Base-by-base conservation (phyloP, 805 yeast genomes). In the Kuraishia floccosa region DNA sequence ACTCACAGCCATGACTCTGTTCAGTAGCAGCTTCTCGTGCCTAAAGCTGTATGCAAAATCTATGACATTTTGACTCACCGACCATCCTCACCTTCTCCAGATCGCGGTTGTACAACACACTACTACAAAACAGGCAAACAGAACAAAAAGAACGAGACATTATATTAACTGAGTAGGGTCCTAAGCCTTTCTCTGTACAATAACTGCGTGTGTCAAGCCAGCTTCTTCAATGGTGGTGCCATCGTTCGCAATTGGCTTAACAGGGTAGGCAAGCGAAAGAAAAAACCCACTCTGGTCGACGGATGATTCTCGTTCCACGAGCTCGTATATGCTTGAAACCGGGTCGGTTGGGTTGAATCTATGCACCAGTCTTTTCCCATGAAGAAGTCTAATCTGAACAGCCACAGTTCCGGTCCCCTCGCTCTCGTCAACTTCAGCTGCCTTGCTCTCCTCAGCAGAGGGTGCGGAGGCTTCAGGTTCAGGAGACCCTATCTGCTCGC, bases 171-270 rank as follows among this genome's bases (percentile, higher is more conserved):
- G n/a, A n/a, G n/a, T n/a, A n/a, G n/a, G n/a, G n/a, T n/a, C n/a
- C n/a, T n/a, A n/a, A 27, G 47, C 63, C 91, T 93, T 82, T 58
- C 91, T 76, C 54, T 85, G 96, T 12, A 87, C 84, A 19, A 87
- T 76, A n/a, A 84, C 95, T 2, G 96, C 72, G 42, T 83, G 83
- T 30, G 69, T 67, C 39, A 85, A 61, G 21, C 84, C 84, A 4
- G 93, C 91, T 18, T 76, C 85, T 34, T 67, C 70, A 30, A 89
- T 72, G 2, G 80, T 68, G 24, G 63, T 48, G 8, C 57, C 59
- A 27, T 63, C 56, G 35, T 80, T 74, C 30, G 68, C 74, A 25
- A 89, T 69, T 17, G 78, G 73, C 49, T 72, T 70, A 18, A 81
- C 76, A 7, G 97, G 97, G 59, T 84, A 84, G 0, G 94, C 74